These are phyloP conservation scores for Ascochyta clinopodiicola DNA, from an alignment of 2,329 filamentous ascomycete species.

Conservation along the genomic window DNA sequence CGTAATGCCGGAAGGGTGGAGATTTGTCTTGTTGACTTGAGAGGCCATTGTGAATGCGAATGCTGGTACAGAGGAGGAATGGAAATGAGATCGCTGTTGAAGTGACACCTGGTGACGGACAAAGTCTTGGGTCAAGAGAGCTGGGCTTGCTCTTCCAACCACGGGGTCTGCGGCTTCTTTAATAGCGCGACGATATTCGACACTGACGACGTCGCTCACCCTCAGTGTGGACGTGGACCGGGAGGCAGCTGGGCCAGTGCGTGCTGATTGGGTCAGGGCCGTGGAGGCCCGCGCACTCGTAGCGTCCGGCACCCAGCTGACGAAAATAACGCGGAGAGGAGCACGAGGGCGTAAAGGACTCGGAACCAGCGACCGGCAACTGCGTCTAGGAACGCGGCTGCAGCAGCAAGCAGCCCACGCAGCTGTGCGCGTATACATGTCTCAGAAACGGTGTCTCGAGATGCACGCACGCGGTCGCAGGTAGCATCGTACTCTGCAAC, in stretches of 20 bases:
- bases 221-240: constrained; percentile 33
- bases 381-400: constrained; percentile 11
- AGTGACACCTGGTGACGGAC: constrained; percentile 64
- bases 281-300: constrained; percentile 19
- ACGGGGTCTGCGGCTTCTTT: constrained; percentile 48
- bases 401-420: constrained; percentile 7
- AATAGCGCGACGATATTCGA: constrained; percentile 41
- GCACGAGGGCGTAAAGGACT: constrained; percentile 25
- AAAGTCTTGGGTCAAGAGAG: constrained; percentile 62
- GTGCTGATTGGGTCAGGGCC: constrained; percentile 34
- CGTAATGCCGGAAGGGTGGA: constrained; percentile 90
- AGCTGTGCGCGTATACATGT: constrained; percentile 12
- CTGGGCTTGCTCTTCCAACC: constrained; percentile 48
- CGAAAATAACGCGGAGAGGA: constrained; percentile 40
- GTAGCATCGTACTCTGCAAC: background rate
- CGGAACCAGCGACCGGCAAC: constrained; percentile 33
- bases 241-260: constrained; percentile 27
- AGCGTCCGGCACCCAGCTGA: constrained; percentile 31
- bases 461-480: constrained; percentile 5
- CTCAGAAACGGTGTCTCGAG: constrained; percentile 1
- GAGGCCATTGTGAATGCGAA: constrained; percentile 49
- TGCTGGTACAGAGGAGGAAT: constrained; percentile 61
- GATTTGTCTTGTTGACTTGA: constrained; percentile 85
- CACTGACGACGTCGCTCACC: constrained; percentile 39
- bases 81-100: constrained; percentile 65